Evolutionary conservation across 2,329 filamentous ascomycete genomes (phyloP), one percentile per base, ranked within the genome.

Genomic region (Orbilia blumenaviensis): DNA sequence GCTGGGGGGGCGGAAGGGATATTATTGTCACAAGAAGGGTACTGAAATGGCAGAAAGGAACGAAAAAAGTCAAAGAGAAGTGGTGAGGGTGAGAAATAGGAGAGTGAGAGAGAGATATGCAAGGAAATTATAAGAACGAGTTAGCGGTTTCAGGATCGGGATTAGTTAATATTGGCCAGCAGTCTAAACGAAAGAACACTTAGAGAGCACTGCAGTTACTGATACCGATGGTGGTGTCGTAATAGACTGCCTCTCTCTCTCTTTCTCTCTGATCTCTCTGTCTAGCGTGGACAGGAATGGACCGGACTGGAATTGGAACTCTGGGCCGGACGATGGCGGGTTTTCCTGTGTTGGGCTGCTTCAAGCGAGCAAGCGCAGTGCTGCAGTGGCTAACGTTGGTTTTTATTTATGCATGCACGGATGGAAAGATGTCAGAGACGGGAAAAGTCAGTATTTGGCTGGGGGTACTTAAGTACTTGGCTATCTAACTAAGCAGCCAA

Each of bases 271-370:
- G n/a, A n/a, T n/a, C n/a, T n/a, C n/a, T n/a, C n/a, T n/a, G n/a
- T n/a, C n/a, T n/a, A n/a, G n/a, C n/a, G n/a, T n/a, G n/a, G n/a
- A n/a, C n/a, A n/a, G n/a, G n/a, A n/a, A n/a, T n/a, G n/a, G n/a
- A n/a, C n/a, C n/a, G n/a, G n/a, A n/a, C n/a, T n/a, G 23, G 44
- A 48, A 21, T 16, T 16, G 18, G 3, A 14, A 16, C 38, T 56
- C 52, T 56, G 52, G 52, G 27, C 27, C n/a, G n/a, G n/a, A n/a
- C n/a, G n/a, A n/a, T 54, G 48, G n/a, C 23, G 27, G 16, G 18
- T 29, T 38, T 56, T 56, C 52, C 52, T 56, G 52, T 56, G 52
- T 56, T 56, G 52, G 52, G 32, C 36, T 56, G 29, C 52, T 56
- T 56, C 52, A 56, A 56, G 52, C 52, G 52, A 56, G 52, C 52